Base-by-base conservation (phyloP, 1,284 basidiomycete species). In the Puccinia polysora region DNA sequence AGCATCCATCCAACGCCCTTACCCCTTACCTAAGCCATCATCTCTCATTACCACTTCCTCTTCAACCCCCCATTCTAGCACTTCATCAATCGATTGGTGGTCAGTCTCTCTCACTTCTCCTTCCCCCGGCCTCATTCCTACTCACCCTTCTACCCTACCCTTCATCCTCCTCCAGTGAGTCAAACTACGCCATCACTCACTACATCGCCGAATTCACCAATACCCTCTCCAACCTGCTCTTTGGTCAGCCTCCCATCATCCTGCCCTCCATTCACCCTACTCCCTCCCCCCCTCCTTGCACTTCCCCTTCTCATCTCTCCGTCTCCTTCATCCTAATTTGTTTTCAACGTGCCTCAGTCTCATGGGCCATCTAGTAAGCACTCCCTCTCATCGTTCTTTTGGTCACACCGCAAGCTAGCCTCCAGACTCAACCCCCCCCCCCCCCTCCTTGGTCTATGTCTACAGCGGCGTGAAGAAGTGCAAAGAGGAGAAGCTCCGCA, bases 201-300 rank as follows among this genome's bases (percentile, higher is more conserved):
- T 81, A 79, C 73, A 78, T 82, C 40, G 81, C 81, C 60, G 80
- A 81, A 74, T 79, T 80, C 60, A 73, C 80, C 75, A 81, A 82
- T 75, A 81, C 81, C 7, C 72, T 80, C 74, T 79, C 82, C 28
- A 84, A 84, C 69, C 59, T 82, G 30, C 80, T 82, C 15, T 81
- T 81, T 36, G 52, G 79, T 84, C 73, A 56, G 76, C 0, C n/a
- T n/a, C n/a, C n/a, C n/a, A n/a, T n/a, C n/a, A n/a, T n/a, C n/a
- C n/a, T n/a, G n/a, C n/a, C n/a, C n/a, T n/a, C n/a, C n/a, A n/a
- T n/a, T n/a, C n/a, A n/a, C n/a, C n/a, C n/a, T n/a, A n/a, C n/a
- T n/a, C n/a, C n/a, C n/a, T n/a, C n/a, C n/a, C n/a, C n/a, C n/a
- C n/a, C n/a, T n/a, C n/a, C n/a, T n/a, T n/a, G n/a, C n/a, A n/a